Evolutionary conservation across 2,329 filamentous ascomycete genomes (phyloP).

Genomic region (Fusarium anguioides): DNA sequence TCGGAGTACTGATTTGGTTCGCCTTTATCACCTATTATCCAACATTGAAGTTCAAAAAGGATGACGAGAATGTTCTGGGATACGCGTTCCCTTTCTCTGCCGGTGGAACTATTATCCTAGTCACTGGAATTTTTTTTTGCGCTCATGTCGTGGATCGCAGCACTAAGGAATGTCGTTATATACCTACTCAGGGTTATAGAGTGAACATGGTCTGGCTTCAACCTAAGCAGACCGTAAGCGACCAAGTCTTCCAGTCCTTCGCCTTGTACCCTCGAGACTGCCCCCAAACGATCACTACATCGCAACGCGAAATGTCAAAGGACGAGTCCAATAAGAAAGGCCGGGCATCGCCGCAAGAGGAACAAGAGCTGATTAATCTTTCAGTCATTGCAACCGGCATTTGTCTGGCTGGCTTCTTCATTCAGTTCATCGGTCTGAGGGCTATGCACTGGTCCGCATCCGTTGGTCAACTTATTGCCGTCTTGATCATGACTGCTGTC

Average conservation of each 20-base stretch:
- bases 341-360: too few species aligned
- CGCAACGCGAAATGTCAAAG: background rate
- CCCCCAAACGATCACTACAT: background rate
- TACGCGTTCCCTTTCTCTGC: slow-evolving; percentile 35
- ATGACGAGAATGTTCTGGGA: background rate
- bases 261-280: background rate
- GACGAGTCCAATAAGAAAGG: background rate
- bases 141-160: slow-evolving; percentile 48
- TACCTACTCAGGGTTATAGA: slow-evolving; percentile 3
- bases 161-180: slow-evolving; percentile 41
- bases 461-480: background rate
- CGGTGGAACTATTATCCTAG: slow-evolving; percentile 45
- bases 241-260: slow-evolving; percentile 42
- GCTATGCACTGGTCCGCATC: slow-evolving; percentile 12
- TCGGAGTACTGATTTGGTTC: slow-evolving; percentile 38
- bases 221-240: slow-evolving; percentile 38
- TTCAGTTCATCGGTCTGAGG: slow-evolving; percentile 12
- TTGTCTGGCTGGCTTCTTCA: background rate
- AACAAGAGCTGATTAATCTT: background rate
- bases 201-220: slow-evolving; percentile 47
- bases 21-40: slow-evolving; percentile 19
- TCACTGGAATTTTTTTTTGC: slow-evolving; percentile 46
- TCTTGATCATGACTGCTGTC: background rate
- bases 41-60: background rate
- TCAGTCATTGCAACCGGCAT: background rate